Percentiles rank a stretch among this genome's conserved stretches.
These are phyloP conservation scores for Isochrysis galbana DNA, from an alignment of 78 protist species.

Conservation along the genomic window DNA sequence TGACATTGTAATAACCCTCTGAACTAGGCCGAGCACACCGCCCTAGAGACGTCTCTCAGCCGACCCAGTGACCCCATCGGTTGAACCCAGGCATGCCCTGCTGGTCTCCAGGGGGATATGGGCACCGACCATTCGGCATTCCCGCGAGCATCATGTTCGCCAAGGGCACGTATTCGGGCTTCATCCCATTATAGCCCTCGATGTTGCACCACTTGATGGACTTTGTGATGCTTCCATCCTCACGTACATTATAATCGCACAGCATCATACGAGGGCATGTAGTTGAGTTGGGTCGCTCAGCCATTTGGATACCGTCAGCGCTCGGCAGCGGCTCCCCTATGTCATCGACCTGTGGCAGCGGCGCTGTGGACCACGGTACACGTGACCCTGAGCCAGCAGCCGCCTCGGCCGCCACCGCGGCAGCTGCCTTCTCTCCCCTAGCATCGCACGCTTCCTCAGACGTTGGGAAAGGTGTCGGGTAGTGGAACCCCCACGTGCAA, in stretches of 20 bases:
- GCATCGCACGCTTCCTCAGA: neutral
- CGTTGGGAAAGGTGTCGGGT: neutral
- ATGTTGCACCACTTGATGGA: constrained; percentile 4
- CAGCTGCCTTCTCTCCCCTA: neutral
- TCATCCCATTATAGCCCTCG: constrained; percentile 11
- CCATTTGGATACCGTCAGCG: neutral
- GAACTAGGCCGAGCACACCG: no score
- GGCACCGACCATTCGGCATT: constrained; percentile 10
- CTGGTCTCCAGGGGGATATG: neutral
- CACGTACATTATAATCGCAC: neutral
- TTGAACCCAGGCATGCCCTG: neutral
- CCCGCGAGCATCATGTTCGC: neutral
- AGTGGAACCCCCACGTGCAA: constrained; percentile 25
- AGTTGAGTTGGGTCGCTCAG: neutral
- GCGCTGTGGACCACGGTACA: neutral
- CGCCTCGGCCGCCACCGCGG: neutral
- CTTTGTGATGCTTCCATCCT: neutral
- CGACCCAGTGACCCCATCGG: neutral
- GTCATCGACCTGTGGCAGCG: neutral
- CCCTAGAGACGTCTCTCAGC: no score
- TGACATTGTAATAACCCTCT: no score
- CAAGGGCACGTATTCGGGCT: neutral
- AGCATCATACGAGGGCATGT: constrained; percentile 14
- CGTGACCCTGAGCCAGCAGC: neutral
- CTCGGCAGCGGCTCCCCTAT: neutral